Evolutionary conservation across 2,329 filamentous ascomycete species (phyloP), one percentile per base, ranked within the genome.

Genomic region (Aspergillus aculeatus): DNA sequence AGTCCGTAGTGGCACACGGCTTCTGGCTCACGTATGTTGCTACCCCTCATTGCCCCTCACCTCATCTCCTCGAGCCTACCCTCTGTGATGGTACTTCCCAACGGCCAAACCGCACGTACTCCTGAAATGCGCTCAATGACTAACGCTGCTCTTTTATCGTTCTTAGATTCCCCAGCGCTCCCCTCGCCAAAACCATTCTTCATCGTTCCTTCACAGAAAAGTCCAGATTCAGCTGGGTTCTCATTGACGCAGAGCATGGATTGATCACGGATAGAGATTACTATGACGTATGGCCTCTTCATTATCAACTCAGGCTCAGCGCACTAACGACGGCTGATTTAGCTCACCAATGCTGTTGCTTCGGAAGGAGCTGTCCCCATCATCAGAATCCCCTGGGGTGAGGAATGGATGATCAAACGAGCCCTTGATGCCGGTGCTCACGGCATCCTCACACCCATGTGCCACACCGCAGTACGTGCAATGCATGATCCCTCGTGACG

Each of bases 331-430:
- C 19, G 21, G 29, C 14, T 10, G 4, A 21, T 21, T 0, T 5
- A 72, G 70, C 64, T 72, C 19, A 67, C 58, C 16, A 72, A 69
- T 5, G 82, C 80, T 6, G 79, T 73, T 7, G 68, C 66, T 21
- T 64, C 71, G 48, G 65, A 71, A 57, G 65, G 70, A 31, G 70
- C 68, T 3, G 74, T 71, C 32, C 74, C 74, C 4, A 73, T 76
- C 41, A 65, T 76, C 24, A 71, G 74, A 1, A 69, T 76, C 12
- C 73, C 71, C 2, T 71, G 66, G 60, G 67, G 64, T 2, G 73
- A 75, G 54, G 74, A 75, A 60, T 75, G 73, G 73, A 73, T 77
- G 70, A 72, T 77, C 60, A 77, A 77, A 69, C 71, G 75, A 7
- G 74, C 74, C 9, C 69, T 77, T 4, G 74, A 77, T 56, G 66